Base-by-base conservation (phyloP, 2,329 filamentous ascomycete genomes). In the Chrysoporthe deuterocubensis region DNA sequence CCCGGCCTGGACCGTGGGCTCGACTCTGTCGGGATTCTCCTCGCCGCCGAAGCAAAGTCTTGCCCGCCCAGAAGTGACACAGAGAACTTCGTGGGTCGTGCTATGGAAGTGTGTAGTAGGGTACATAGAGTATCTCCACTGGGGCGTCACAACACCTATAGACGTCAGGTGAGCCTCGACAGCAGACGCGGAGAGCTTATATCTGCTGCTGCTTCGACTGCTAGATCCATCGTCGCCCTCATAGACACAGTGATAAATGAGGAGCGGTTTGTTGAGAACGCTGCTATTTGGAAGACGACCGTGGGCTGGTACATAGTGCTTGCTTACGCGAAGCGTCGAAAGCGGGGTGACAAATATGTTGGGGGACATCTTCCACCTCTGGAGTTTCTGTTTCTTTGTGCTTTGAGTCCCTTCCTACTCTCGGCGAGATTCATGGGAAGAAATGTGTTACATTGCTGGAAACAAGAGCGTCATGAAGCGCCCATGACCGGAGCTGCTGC, bases 71-170 rank as follows among this genome's bases (percentile, higher is more conserved):
- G 77, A 77, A 54, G 83, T 82, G 60, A 92, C 82, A 71, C 83
- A 86, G 2, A 93, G 83, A 2, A 92, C 84, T 78, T 92, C 89
- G 74, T 92, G 89, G 0, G 86, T 84, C 0, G 84, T 91, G 72
- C 82, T 87, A 78, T 92, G 90, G 76, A 90, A 92, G 77, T 92
- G 90, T 0, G 84, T 87, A 6, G 83, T 85, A 46, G 75, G 77
- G 76, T 90, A 92, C 89, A 92, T 92, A 18, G 87, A 88, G 77
- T 89, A 91, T 37, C 86, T 82, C 90, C 89, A 92, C 74, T 90
- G 87, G 0, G 90, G 89, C 1, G 73, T 74, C 3, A 90, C 89
- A 44, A 87, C 85, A 8, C 82, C 84, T 18, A 87, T 75, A 3
- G 76, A 73, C 7, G 75, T 74, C 6, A 92, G 81, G 70, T 89